Evolutionary conservation across 768 basidiomycete species (phyloP), one percentile per base, ranked within the genome.

Genomic region (Jaapia argillacea): DNA sequence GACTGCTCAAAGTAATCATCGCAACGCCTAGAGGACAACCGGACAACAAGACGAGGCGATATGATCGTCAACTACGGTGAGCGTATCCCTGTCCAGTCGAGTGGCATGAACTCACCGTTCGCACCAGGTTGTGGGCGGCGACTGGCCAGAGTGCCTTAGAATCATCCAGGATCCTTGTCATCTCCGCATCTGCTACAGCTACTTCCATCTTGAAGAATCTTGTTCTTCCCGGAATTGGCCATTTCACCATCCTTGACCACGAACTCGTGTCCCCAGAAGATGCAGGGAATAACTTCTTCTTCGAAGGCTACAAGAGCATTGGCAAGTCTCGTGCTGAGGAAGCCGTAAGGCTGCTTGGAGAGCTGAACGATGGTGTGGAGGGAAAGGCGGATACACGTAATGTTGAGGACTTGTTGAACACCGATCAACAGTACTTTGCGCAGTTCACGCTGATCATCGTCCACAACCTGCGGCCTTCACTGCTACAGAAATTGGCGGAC

Each of bases 281-380:
- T 53, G 80, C 90, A 0, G 92, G 92, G 1, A 89, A 91, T 69
- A 98, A 98, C 67, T 99, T 99, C 68, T 99, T 98, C 66, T 69
- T 99, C 21, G 76, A 85, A 31, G 84, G 79, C 0, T 61, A 64
- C 3, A 63, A 75, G n/a, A 86, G 82, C 53, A 70, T 98, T 36
- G 90, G 89, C 4, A 83, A 81, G 58, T 70, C 71, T 43, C 77
- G 88, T 25, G 90, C 94, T 0, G 59, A 74, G 40, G 88, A 97
- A 58, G 81, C 83, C 1, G 86, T 87, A 14, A 69, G 73, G 14
- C 69, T 85, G 41, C 71, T 98, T 7, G 57, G 67, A 3, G 96
- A 97, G 61, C 76, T 99, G 36, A 99, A 99, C 60, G 85, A 89
- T 3, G 70, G 79, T 45, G 96, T 96, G 4, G 69, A 81, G 42